Evolutionary conservation across 805 yeast species (phyloP).

Genomic region (Barnettozyma botsteinii): DNA sequence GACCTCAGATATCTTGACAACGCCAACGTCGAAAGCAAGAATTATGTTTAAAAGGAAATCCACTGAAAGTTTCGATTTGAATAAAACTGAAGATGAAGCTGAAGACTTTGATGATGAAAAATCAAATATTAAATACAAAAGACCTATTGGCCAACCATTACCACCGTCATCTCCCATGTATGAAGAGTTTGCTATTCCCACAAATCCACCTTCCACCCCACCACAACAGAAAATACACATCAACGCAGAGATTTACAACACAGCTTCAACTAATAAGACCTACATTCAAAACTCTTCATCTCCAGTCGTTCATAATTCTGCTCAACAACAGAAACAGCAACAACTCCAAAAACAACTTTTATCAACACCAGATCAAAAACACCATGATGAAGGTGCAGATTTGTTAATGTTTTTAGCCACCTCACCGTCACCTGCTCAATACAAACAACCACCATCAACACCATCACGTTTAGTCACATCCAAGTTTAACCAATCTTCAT

Average conservation of each 20-base stretch:
- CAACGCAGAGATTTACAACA: slow-evolving; percentile 21
- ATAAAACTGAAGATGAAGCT: slow-evolving; percentile 20
- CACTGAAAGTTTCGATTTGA: slow-evolving; percentile 18
- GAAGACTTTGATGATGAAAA: slow-evolving; percentile 7
- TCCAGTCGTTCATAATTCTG: slow-evolving; percentile 6
- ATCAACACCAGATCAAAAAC: slow-evolving; percentile 22
- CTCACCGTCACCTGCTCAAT: slow-evolving; percentile 58
- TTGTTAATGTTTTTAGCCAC: slow-evolving; percentile 76
- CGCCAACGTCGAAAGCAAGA: slow-evolving; percentile 2
- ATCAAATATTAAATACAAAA: neutral
- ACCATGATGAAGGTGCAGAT: slow-evolving; percentile 68
- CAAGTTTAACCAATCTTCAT: slow-evolving; percentile 8
- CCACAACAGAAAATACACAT: slow-evolving; percentile 23
- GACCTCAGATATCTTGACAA: neutral
- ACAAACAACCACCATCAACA: slow-evolving; percentile 20
- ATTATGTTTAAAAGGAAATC: slow-evolving; percentile 16
- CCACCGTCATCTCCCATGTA: slow-evolving; percentile 26
- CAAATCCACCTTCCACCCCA: slow-evolving; percentile 23
- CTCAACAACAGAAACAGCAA: slow-evolving; percentile 6
- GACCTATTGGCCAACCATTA: slow-evolving; percentile 7
- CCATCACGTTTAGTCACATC: slow-evolving; percentile 15
- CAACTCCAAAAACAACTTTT: slow-evolving; percentile 11
- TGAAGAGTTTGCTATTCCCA: slow-evolving; percentile 17
- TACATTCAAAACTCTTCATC: slow-evolving; percentile 21
- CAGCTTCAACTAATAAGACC: slow-evolving; percentile 25